phyloP scores from a whole-genome alignment of 768 basidiomycete species.

The Naganishia onofrii region DNA sequence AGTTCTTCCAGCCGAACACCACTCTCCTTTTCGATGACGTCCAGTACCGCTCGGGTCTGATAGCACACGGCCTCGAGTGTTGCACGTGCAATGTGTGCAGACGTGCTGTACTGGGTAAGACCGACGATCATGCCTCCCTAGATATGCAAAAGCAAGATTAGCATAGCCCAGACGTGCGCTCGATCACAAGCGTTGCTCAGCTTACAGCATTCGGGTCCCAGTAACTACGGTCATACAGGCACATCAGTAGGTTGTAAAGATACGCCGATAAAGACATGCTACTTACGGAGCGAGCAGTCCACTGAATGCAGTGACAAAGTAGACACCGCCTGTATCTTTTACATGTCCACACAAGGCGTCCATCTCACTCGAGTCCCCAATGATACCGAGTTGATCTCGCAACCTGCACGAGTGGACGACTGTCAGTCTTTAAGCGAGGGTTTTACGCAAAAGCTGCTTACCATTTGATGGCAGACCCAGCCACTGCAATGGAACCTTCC shows the following conservation, averaged over 20 bases:
- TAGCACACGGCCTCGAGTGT: constrained; percentile 94
- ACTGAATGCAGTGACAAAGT: constrained; percentile 95
- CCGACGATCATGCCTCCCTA: constrained; percentile 44
- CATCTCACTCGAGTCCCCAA: constrained; percentile 74
- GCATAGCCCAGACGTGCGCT: background rate
- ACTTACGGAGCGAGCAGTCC: constrained; percentile 88
- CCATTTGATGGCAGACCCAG: constrained; percentile 94
- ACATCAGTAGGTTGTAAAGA: background rate
- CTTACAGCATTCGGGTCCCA: constrained; percentile 84
- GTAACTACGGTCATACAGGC: constrained; percentile 32
- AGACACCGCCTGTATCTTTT: constrained; percentile 78
- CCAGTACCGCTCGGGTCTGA: constrained; percentile 91
- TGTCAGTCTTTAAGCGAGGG: background rate
- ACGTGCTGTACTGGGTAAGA: constrained; percentile 54
- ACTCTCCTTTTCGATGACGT: constrained; percentile 93
- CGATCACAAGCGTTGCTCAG: constrained; percentile 38
- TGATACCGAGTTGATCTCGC: constrained; percentile 82
- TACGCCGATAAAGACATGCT: background rate
- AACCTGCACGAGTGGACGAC: constrained; percentile 57
- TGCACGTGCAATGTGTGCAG: constrained; percentile 88
- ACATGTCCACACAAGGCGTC: constrained; percentile 78
- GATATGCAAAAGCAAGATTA: background rate
- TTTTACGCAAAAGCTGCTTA: constrained; percentile 43
- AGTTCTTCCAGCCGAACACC: constrained; percentile 70
- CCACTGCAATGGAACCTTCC: constrained; percentile 92